Evolutionary conservation across 148 eudicot genomes (phyloP).

Genomic region (Rheum nobile): DNA sequence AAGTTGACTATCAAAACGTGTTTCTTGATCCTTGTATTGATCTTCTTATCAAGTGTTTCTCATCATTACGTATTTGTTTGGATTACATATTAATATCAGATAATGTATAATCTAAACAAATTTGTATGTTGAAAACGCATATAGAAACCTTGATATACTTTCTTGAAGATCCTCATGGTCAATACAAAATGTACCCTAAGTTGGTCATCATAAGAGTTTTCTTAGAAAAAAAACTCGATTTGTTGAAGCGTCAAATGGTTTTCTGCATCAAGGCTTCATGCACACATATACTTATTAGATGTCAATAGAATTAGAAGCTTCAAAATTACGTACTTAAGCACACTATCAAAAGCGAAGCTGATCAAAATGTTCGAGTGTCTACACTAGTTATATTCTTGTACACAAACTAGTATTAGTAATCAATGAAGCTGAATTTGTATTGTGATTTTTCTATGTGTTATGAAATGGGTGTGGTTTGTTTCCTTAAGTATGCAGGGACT

Average conservation of each 20-base stretch:
- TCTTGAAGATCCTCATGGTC: constrained; percentile 24
- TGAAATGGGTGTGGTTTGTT: no score
- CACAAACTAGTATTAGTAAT: no score
- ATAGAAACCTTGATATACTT: constrained; percentile 27
- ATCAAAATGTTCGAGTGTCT: no score
- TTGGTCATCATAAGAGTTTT: constrained; percentile 15
- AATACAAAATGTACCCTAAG: constrained; percentile 21
- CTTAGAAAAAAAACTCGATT: constrained; percentile 13
- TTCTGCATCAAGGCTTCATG: constrained; percentile 18
- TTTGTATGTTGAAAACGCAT: background rate
- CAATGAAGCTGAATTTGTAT: no score
- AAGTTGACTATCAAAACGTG: constrained; percentile 24
- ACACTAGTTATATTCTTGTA: no score
- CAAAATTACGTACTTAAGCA: background rate
- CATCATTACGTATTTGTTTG: background rate
- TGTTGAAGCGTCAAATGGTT: constrained; percentile 12
- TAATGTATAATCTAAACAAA: no score
- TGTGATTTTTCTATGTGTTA: no score
- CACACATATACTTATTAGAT: constrained; percentile 35
- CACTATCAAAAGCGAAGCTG: background rate
- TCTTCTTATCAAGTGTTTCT: constrained; percentile 22
- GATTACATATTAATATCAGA: no score
- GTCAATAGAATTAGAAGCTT: background rate
- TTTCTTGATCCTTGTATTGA: constrained; percentile 19
- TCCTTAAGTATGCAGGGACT: no score